Conservation (phyloP, 2,329 filamentous ascomycete species). For the Thielaviopsis musarum region DNA sequence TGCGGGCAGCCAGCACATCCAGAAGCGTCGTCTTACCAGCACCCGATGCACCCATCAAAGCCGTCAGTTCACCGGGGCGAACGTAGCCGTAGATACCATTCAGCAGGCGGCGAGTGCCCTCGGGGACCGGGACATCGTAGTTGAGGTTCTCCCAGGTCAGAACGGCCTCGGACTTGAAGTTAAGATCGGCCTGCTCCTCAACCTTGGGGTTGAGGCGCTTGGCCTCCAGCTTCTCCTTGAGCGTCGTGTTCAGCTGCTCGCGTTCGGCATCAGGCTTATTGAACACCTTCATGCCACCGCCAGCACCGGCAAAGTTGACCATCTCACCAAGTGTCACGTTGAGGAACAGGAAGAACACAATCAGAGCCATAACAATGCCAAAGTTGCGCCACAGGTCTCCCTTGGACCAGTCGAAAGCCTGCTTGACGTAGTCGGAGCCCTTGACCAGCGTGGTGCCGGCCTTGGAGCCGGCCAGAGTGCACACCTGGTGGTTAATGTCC, state of each 20-base stretch:
- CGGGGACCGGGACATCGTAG: conserved; percentile 51
- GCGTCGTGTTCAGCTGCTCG: conserved; percentile 45
- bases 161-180: conserved; percentile 44
- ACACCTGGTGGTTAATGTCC: conserved; percentile 60
- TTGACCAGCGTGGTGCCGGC: conserved; percentile 46
- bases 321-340: conserved; percentile 69
- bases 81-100: conserved; percentile 49
- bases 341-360: conserved; percentile 55
- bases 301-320: conserved; percentile 54
- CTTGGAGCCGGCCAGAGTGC: conserved; percentile 57
- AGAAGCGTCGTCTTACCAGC: conserved; percentile 77
- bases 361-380: conserved; percentile 62
- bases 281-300: conserved; percentile 64
- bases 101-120: conserved; percentile 38
- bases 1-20: conserved; percentile 50
- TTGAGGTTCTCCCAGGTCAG: conserved; percentile 77
- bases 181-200: conserved; percentile 32
- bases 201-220: conserved; percentile 26
- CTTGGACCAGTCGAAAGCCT: conserved; percentile 49
- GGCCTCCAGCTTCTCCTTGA: conserved; percentile 41
- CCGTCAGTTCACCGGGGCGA: conserved; percentile 59
- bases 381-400: conserved; percentile 67
- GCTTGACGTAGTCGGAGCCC: conserved; percentile 51
- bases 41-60: conserved; percentile 69
- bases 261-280: conserved; percentile 57